Evolutionary conservation across 805 yeast species (phyloP).

Genomic region (Metschnikowia cubensis): DNA sequence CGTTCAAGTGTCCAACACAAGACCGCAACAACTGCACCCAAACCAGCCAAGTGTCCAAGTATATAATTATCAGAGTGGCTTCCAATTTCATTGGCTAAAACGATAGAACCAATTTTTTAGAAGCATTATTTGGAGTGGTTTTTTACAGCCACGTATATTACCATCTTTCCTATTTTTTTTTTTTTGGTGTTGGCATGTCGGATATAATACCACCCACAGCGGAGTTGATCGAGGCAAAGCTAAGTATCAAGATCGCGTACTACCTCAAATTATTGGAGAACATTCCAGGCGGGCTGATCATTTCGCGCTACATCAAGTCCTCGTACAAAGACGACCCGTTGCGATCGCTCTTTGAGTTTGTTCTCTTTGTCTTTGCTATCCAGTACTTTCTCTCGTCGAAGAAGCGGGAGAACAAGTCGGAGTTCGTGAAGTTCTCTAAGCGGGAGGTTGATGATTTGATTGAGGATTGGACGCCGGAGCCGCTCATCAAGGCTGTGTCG

Average conservation of each 20-base stretch:
- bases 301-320: conserved; percentile 69
- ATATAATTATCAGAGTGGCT: too few relatives aligned
- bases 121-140: too few relatives aligned
- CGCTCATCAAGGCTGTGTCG: conserved; percentile 57
- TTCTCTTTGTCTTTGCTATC: conserved; percentile 75
- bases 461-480: conserved; percentile 90
- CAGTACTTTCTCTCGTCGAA: conserved; percentile 77
- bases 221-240: conserved; percentile 31
- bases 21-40: too few relatives aligned
- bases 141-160: too few relatives aligned
- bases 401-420: conserved; percentile 70
- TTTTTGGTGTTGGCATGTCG: neutral
- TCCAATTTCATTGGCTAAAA: too few relatives aligned
- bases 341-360: conserved; percentile 76
- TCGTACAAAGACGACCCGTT: conserved; percentile 94
- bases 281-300: conserved; percentile 55
- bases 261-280: conserved; percentile 34
- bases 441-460: conserved; percentile 77
- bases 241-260: conserved; percentile 31
- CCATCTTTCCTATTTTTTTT: too few relatives aligned
- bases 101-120: too few relatives aligned
- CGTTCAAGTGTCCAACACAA: too few relatives aligned
- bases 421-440: conserved; percentile 54
- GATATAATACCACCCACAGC: conserved; percentile 33
- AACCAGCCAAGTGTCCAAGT: too few relatives aligned